phyloP scores from a whole-genome alignment of 148 eudicot species.

The Beta vulgaris region DNA sequence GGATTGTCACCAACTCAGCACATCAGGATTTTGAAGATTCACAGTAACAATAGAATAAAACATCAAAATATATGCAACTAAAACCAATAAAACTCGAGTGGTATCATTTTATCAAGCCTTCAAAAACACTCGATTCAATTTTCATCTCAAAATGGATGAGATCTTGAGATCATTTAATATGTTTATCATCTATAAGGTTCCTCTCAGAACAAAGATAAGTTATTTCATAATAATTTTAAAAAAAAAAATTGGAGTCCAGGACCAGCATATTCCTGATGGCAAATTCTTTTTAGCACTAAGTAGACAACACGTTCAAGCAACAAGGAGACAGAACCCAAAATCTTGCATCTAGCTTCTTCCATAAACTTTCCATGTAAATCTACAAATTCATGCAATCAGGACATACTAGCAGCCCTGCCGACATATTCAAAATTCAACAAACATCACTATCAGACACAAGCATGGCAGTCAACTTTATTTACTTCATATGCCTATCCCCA shows the following conservation, averaged over 20 bases:
- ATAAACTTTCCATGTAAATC: background rate
- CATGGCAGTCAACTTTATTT: background rate
- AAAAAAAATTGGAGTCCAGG: too few species aligned
- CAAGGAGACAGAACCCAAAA: background rate
- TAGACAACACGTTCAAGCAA: background rate
- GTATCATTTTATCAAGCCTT: background rate
- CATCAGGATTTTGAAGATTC: background rate
- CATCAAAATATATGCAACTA: too few species aligned
- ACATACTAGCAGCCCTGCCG: background rate
- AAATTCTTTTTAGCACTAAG: background rate
- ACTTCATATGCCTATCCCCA: background rate
- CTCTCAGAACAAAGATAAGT: too few species aligned
- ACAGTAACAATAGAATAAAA: background rate
- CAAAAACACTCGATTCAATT: background rate
- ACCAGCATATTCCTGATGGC: background rate
- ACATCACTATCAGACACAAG: background rate
- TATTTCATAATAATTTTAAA: background rate
- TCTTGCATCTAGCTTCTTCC: background rate
- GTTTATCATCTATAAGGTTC: too few species aligned
- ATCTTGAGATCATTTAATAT: too few species aligned
- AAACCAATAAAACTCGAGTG: background rate
- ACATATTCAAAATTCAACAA: background rate
- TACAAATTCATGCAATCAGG: background rate
- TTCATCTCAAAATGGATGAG: background rate
- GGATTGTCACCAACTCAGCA: conserved; percentile 1